These are phyloP conservation scores for Alternaria burnsii DNA, from an alignment of 2,329 filamentous ascomycete species.

Conservation along the genomic window DNA sequence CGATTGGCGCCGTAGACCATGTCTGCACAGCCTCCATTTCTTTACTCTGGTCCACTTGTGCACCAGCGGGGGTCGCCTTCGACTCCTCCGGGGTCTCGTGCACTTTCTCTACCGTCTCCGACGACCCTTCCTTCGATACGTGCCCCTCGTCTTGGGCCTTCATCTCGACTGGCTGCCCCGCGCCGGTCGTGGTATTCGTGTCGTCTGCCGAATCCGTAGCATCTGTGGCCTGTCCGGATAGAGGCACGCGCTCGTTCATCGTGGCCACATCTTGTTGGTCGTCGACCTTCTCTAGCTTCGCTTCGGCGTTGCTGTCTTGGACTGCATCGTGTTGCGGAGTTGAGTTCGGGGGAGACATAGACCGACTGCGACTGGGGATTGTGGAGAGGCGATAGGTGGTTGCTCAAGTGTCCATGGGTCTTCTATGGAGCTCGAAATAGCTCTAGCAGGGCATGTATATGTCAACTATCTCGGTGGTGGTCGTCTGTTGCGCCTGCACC, in stretches of 20 bases:
- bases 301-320: constrained; percentile 28
- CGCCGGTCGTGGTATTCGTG: constrained; percentile 18
- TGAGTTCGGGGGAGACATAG: constrained; percentile 48
- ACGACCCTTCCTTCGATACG: constrained; percentile 6
- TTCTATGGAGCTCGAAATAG: constrained; percentile 17
- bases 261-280: constrained; percentile 13
- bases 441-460: constrained; percentile 10
- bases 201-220: not conserved
- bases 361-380: constrained; percentile 33
- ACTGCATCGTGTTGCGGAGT: constrained; percentile 43
- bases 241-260: not conserved
- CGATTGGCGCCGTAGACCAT: constrained; percentile 19
- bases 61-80: not conserved
- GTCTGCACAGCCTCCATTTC: constrained; percentile 9
- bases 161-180: constrained; percentile 32
- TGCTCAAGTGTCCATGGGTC: constrained; percentile 35
- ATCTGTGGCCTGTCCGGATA: not conserved
- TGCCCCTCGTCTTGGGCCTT: constrained; percentile 16
- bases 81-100: not conserved
- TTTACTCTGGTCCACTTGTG: not conserved
- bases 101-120: constrained; percentile 1
- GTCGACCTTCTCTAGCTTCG: constrained; percentile 28
- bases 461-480: constrained; percentile 16
- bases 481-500: constrained; percentile 22
- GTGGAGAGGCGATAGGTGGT: not conserved